Evolutionary conservation across 345 rosid species (phyloP).

Genomic region (Ceriops zippeliana): DNA sequence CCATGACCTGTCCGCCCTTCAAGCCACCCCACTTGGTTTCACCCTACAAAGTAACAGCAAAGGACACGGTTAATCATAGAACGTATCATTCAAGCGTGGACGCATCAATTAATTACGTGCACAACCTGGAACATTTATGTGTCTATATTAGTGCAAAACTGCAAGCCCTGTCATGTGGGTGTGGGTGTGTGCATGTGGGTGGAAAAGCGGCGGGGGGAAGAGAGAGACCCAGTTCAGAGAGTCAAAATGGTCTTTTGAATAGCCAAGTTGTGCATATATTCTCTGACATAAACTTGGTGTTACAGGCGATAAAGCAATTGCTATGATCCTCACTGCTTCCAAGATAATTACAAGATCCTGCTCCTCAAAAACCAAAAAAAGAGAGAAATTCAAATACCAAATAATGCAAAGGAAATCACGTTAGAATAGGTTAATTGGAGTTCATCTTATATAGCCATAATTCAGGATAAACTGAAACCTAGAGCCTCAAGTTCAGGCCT

Average conservation of each 20-base stretch:
- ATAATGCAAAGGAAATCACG: not conserved
- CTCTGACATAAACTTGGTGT: conserved; percentile 64
- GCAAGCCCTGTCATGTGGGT: not conserved
- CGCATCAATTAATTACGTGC: not conserved
- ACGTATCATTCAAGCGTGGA: not conserved
- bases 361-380: conserved; percentile 4
- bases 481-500: too few species aligned
- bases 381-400: not conserved
- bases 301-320: conserved; percentile 71
- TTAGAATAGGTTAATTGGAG: not conserved
- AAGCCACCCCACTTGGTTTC: conserved; percentile 91
- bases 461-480: too few species aligned
- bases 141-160: not conserved
- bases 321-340: conserved; percentile 83
- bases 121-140: not conserved
- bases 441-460: not conserved
- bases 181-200: not conserved
- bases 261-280: conserved; percentile 86
- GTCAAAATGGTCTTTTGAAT: conserved; percentile 51
- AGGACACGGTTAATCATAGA: not conserved
- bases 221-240: conserved; percentile 55
- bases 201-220: not conserved
- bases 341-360: conserved; percentile 86
- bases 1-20: conserved; percentile 80
- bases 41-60: conserved; percentile 33